Evolutionary conservation across 768 basidiomycete species (phyloP), one percentile per base, ranked within the genome.

Genomic region (Pholiota microspora): DNA sequence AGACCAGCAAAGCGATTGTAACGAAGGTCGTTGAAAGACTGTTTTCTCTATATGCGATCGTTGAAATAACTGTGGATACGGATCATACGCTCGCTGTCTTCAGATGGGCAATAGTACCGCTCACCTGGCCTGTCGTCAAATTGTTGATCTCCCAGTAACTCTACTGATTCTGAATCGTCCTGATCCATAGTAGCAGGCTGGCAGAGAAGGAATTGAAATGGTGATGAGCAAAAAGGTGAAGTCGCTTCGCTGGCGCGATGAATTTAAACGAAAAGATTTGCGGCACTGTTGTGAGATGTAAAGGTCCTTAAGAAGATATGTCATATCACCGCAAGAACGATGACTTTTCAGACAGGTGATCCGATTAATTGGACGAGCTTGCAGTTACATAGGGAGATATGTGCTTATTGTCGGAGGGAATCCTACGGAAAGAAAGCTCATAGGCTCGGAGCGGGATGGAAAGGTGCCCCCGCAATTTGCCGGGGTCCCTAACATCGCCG

Each of bases 91-190:
- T n/a, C n/a, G n/a, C n/a, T n/a, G n/a, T n/a, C n/a, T n/a, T n/a
- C n/a, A n/a, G n/a, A n/a, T n/a, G n/a, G n/a, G n/a, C 10, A 6
- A 23, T 25, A 13, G n/a, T 25, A 24, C 16, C 18, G 15, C 42
- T 29, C 29, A 49, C 54, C 51, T 38, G 28, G 45, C 23, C 34
- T 23, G 9, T 57, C 49, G 23, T 53, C 58, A 32, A 57, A 57
- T 31, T 59, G 56, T 32, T 52, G 36, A 32, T 50, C 49, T 5
- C 56, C 56, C 15, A 63, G 60, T 9, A 63, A 45, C 16, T 60
- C 47, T 25, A 57, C 54, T 7, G 60, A 55, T 40, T 63, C 62
- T 16, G 57, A 58, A 3, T 59, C 47, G 16, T 56, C 49, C 13
- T 55, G 45, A 38, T 45, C 31, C 55, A 57, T 61, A 15, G 42